phyloP scores from a whole-genome alignment of 73 alveolate species.

The Effrenium voratum region DNA sequence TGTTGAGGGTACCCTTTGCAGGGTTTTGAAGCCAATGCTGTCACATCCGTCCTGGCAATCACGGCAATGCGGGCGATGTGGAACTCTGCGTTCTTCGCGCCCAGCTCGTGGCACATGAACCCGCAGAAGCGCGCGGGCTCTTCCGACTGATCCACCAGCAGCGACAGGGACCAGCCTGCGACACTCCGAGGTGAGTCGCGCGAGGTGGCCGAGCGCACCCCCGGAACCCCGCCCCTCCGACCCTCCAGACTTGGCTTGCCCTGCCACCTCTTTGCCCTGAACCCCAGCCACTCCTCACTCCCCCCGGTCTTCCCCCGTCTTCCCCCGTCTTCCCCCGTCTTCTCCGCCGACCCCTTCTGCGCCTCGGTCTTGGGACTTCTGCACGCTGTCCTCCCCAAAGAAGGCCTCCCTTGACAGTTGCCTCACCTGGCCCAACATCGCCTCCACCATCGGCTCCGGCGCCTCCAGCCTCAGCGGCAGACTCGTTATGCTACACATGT shows the following conservation, averaged over 20 bases:
- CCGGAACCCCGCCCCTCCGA: neutral
- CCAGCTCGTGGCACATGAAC: slow-evolving; percentile 63
- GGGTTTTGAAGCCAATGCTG: no score
- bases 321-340: neutral
- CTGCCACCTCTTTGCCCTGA: neutral
- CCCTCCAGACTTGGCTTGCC: neutral
- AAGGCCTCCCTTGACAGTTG: slow-evolving; percentile 51
- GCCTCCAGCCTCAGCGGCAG: slow-evolving; percentile 25
- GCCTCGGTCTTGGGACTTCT: slow-evolving; percentile 69
- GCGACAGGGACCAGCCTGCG: slow-evolving; percentile 76
- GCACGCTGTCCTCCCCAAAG: slow-evolving; percentile 72
- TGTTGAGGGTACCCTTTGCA: no score
- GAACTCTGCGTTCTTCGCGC: slow-evolving; percentile 77
- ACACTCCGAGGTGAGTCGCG: no score
- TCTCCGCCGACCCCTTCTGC: neutral
- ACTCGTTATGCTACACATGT: no score
- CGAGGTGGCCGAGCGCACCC: no score
- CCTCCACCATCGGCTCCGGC: slow-evolving; percentile 41
- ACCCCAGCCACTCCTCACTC: neutral
- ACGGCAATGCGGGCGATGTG: slow-evolving; percentile 89
- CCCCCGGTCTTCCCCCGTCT: neutral
- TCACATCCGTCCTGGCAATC: slow-evolving; percentile 75
- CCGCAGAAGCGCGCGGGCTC: slow-evolving; percentile 56
- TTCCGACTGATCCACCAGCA: slow-evolving; percentile 26
- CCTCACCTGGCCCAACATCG: slow-evolving; percentile 60